These are phyloP conservation scores for Catunica adiposa DNA, from an alignment of 2,329 filamentous ascomycete species.

Conservation along the genomic window DNA sequence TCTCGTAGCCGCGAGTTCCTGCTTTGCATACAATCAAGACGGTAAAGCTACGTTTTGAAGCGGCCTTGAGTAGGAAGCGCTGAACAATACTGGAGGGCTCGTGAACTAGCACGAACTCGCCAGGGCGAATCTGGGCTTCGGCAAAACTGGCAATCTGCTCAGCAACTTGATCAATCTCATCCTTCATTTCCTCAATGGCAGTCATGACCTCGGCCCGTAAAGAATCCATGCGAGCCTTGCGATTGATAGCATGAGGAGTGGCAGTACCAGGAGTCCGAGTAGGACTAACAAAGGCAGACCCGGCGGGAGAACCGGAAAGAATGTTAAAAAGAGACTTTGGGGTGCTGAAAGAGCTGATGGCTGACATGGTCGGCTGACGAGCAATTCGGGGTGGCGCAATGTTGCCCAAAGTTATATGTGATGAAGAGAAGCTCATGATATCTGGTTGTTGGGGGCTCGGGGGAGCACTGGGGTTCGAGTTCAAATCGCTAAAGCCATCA, in stretches of 20 bases:
- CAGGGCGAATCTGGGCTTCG: constrained; percentile 81
- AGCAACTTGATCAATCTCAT: constrained; percentile 84
- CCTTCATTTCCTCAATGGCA: constrained; percentile 88
- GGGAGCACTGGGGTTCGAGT: constrained; percentile 23
- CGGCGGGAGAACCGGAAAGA: constrained; percentile 38
- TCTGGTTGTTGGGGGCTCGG: constrained; percentile 21
- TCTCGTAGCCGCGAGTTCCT: constrained; percentile 21
- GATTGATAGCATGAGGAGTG: constrained; percentile 22
- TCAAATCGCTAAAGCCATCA: constrained; percentile 41
- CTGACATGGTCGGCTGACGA: constrained; percentile 30
- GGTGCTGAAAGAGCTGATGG: constrained; percentile 47
- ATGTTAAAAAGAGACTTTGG: constrained; percentile 76
- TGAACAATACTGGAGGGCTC: constrained; percentile 76
- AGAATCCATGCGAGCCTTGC: constrained; percentile 35
- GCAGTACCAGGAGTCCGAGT: constrained; percentile 32
- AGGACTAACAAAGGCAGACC: constrained; percentile 42
- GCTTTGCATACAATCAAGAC: constrained; percentile 63
- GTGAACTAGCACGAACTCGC: constrained; percentile 82
- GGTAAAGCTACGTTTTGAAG: constrained; percentile 79
- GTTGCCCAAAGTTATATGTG: constrained; percentile 14
- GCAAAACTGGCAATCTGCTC: constrained; percentile 82
- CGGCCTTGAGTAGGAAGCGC: constrained; percentile 74
- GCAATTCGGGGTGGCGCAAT: constrained; percentile 11
- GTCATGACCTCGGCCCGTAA: constrained; percentile 82
- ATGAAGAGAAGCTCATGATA: constrained; percentile 19